Evolutionary conservation across 306 rosid species (phyloP).

Genomic region (Glycyrrhiza uralensis): DNA sequence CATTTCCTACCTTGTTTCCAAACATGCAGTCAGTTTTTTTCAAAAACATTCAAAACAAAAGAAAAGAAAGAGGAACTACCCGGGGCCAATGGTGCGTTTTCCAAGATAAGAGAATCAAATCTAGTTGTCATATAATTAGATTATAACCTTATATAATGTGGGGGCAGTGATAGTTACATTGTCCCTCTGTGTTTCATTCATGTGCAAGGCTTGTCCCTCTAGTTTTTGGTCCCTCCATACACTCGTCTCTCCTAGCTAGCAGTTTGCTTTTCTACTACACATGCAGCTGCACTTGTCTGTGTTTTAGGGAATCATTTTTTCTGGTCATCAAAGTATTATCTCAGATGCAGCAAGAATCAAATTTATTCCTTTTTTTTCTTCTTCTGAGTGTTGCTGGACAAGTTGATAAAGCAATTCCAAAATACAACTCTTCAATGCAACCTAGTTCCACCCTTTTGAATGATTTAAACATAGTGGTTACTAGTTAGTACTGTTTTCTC

Average conservation of each 20-base stretch:
- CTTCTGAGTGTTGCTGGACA: neutral
- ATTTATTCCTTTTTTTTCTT: neutral
- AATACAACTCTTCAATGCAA: neutral
- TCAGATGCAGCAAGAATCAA: neutral
- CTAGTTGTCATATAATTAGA: conserved; percentile 36
- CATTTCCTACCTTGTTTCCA: no score
- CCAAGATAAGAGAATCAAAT: conserved; percentile 39
- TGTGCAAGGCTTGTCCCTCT: conserved; percentile 25
- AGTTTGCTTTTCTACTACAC: conserved; percentile 34
- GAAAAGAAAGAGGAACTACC: conserved; percentile 1
- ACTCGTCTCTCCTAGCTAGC: conserved; percentile 5
- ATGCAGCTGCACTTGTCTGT: conserved; percentile 21
- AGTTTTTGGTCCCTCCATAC: conserved; percentile 33
- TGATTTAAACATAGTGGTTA: conserved; percentile 1
- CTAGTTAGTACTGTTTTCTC: neutral
- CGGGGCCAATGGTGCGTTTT: conserved; percentile 21
- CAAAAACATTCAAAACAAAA: conserved; percentile 3
- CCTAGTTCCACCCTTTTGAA: conserved; percentile 8
- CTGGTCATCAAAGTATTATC: conserved; percentile 16
- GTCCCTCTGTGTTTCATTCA: conserved; percentile 45
- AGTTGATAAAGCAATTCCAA: neutral
- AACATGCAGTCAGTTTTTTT: no score
- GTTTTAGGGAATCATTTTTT: conserved; percentile 10
- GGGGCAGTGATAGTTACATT: conserved; percentile 35
- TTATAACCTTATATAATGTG: conserved; percentile 44